Percentiles rank a stretch among this genome's conserved stretches.
Conservation (phyloP, 2,329 filamentous ascomycete genomes). For the Cordyceps militaris region DNA sequence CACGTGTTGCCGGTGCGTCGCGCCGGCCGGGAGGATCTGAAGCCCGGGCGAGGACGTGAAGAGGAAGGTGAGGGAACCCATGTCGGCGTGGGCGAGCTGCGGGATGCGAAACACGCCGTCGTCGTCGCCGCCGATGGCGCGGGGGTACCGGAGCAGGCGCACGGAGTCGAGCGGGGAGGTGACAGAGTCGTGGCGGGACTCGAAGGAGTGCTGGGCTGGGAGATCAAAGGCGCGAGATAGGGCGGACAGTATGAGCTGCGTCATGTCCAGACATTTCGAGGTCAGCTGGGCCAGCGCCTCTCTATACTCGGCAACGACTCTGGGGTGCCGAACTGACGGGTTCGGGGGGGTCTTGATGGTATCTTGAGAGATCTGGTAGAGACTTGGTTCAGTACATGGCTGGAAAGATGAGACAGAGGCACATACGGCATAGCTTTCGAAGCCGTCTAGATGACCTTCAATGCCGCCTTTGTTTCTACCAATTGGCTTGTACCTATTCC, state of each 20-base stretch:
- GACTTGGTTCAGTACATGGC: neutral
- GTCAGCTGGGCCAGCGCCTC: neutral
- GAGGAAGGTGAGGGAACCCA: constrained; percentile 4
- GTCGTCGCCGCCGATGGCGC: neutral
- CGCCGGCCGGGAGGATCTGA: neutral
- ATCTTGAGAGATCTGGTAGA: neutral
- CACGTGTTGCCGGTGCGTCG: neutral
- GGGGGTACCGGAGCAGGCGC: neutral
- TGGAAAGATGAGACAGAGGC: too few relatives aligned
- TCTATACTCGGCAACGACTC: neutral
- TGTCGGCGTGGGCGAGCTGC: constrained; percentile 4
- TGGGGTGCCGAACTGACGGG: neutral
- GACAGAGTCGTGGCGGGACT: neutral
- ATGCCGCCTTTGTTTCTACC: constrained; percentile 2
- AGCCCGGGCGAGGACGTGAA: neutral
- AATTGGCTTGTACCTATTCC: neutral
- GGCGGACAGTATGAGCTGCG: neutral
- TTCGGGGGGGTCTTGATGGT: neutral
- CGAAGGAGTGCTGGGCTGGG: neutral
- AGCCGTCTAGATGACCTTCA: neutral
- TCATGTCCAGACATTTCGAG: neutral
- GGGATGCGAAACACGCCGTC: neutral
- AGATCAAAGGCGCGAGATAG: neutral
- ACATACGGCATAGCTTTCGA: constrained; percentile 2
- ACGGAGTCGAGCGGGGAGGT: neutral